These are phyloP conservation scores for Metschnikowia santaceciliae DNA, from an alignment of 805 yeast genomes.

Conservation along the genomic window DNA sequence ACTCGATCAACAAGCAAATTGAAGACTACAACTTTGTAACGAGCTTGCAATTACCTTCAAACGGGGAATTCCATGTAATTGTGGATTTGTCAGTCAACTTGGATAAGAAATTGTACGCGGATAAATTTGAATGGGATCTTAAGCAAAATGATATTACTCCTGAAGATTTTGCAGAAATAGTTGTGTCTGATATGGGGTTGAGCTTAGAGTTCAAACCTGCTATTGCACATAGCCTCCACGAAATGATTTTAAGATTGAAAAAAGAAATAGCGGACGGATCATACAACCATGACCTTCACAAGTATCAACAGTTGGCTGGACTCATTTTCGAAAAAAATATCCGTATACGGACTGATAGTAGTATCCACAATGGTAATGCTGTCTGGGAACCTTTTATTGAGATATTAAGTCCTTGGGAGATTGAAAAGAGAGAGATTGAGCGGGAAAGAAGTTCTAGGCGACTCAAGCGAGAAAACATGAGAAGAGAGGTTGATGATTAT, in stretches of 20 bases:
- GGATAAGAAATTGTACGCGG: constrained; percentile 81
- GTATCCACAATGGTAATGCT: constrained; percentile 74
- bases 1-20: constrained; percentile 73
- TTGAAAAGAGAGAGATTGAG: constrained; percentile 92
- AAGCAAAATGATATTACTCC: constrained; percentile 56
- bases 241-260: constrained; percentile 68
- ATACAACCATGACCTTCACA: constrained; percentile 40
- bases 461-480: constrained; percentile 84
- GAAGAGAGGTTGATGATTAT: constrained; percentile 50
- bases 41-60: constrained; percentile 57
- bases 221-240: constrained; percentile 82
- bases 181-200: constrained; percentile 82
- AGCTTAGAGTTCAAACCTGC: constrained; percentile 85
- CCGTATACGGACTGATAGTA: constrained; percentile 48
- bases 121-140: constrained; percentile 93
- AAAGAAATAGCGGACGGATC: constrained; percentile 71
- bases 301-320: constrained; percentile 40
- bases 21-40: constrained; percentile 68
- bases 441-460: constrained; percentile 89
- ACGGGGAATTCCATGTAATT: constrained; percentile 64
- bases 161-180: constrained; percentile 74
- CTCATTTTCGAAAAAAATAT: constrained; percentile 42
- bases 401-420: constrained; percentile 83
- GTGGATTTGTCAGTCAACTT: constrained; percentile 78
- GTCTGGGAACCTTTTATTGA: constrained; percentile 89